Evolutionary conservation across 148 eudicot genomes (phyloP).

Genomic region (Talinum fruticosum): DNA sequence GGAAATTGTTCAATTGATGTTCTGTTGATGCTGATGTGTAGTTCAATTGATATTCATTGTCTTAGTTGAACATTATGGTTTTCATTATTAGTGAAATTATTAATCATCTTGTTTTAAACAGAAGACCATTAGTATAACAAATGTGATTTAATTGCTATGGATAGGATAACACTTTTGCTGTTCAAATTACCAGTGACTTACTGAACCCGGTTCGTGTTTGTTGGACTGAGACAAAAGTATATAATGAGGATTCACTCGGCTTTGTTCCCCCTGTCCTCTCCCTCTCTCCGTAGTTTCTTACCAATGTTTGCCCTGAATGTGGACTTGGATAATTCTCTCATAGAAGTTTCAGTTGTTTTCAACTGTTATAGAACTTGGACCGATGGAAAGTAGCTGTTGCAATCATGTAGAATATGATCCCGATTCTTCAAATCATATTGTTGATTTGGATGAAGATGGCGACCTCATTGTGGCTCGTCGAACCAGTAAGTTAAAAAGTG

Average conservation of each 20-base stretch:
- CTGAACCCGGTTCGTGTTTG: too few relatives aligned
- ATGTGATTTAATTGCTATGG: neutral
- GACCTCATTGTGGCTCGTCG: slow-evolving; percentile 75
- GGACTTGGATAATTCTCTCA: neutral
- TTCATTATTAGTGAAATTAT: neutral
- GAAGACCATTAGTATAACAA: neutral
- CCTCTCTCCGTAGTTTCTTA: neutral
- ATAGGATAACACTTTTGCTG: neutral
- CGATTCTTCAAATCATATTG: slow-evolving; percentile 18
- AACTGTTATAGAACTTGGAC: slow-evolving; percentile 26
- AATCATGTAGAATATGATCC: slow-evolving; percentile 18
- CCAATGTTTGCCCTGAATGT: slow-evolving; percentile 8
- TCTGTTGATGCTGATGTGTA: neutral
- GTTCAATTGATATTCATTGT: too few relatives aligned
- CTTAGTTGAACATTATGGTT: neutral
- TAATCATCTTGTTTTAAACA: neutral
- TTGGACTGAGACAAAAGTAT: too few relatives aligned
- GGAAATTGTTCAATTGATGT: neutral
- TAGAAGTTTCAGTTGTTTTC: neutral
- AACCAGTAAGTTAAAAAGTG: slow-evolving; percentile 35
- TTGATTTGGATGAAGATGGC: slow-evolving; percentile 83
- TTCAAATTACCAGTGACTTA: too few relatives aligned
- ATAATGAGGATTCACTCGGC: neutral
- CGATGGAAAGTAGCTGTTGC: slow-evolving; percentile 13
- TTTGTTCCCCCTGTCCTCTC: neutral